Percentiles rank a stretch among this genome's conserved stretches.
Conservation (phyloP, 2,329 filamentous ascomycete genomes). For the Fusarium anthophilum region DNA sequence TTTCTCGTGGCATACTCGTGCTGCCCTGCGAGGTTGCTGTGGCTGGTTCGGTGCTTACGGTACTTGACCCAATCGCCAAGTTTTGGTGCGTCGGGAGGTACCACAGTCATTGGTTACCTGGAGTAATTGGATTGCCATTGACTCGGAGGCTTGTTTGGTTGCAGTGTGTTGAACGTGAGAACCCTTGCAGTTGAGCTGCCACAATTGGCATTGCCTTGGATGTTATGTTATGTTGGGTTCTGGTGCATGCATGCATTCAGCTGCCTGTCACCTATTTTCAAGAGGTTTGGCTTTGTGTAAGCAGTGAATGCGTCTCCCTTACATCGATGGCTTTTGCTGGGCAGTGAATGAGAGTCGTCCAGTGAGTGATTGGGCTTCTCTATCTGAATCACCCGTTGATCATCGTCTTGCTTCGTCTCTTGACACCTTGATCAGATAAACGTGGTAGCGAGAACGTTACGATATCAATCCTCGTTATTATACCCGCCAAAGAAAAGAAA, state of each 20-base stretch:
- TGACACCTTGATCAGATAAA: not conserved
- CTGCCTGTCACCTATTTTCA: conserved; percentile 4
- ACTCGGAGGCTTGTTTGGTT: conserved; percentile 18
- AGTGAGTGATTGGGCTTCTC: not conserved
- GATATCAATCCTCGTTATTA: not conserved
- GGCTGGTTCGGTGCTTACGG: not conserved
- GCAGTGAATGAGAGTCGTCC: not conserved
- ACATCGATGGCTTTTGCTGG: not conserved
- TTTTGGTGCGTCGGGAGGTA: conserved; percentile 13
- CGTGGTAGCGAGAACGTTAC: not conserved
- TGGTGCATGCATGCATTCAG: not conserved
- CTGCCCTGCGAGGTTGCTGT: not conserved
- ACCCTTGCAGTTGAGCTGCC: conserved; percentile 19
- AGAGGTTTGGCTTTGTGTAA: not conserved
- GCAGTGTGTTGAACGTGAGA: conserved; percentile 7
- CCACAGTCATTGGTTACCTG: not conserved
- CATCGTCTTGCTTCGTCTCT: not conserved
- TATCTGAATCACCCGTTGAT: not conserved
- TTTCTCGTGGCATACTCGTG: conserved; percentile 32
- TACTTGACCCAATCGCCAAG: conserved; percentile 15
- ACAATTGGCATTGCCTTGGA: conserved; percentile 9
- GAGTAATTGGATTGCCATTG: not conserved
- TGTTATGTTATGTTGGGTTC: not conserved
- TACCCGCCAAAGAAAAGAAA: not conserved
- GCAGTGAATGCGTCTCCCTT: not conserved